phyloP scores from a whole-genome alignment of 1,284 basidiomycete species.

The Naganishia albida region DNA sequence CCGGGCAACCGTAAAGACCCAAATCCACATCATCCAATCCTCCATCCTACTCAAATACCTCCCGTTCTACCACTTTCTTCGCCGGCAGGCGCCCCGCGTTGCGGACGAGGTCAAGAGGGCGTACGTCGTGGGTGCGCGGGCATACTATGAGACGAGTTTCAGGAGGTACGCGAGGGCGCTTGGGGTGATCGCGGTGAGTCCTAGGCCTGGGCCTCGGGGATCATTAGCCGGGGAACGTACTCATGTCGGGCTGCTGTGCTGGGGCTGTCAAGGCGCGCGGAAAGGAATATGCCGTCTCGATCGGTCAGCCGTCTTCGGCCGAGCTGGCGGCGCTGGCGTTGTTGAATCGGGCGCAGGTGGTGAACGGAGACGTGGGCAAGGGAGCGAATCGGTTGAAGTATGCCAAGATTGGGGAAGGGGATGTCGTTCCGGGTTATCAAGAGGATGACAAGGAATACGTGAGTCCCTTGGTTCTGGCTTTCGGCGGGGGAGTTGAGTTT shows the following conservation, averaged over 20 bases:
- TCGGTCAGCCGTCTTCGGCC: slow-evolving; percentile 42
- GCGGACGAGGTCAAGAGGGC: slow-evolving; percentile 87
- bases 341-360: neutral
- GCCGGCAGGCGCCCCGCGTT: slow-evolving; percentile 75
- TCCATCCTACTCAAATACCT: slow-evolving; percentile 82
- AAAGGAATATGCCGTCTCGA: slow-evolving; percentile 46
- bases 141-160: slow-evolving; percentile 96
- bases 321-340: slow-evolving; percentile 38
- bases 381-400: slow-evolving; percentile 59
- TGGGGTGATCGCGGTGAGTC: slow-evolving; percentile 68
- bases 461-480: slow-evolving; percentile 45
- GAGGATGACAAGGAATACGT: slow-evolving; percentile 82
- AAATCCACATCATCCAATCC: slow-evolving; percentile 89
- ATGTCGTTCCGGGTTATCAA: slow-evolving; percentile 71
- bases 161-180: slow-evolving; percentile 83
- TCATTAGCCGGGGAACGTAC: too few relatives aligned
- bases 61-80: slow-evolving; percentile 80
- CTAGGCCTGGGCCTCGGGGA: too few relatives aligned
- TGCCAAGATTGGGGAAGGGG: slow-evolving; percentile 60
- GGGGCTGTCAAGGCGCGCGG: slow-evolving; percentile 35
- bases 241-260: too few relatives aligned
- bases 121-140: slow-evolving; percentile 77
- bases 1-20: slow-evolving; percentile 78
- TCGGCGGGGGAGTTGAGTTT: too few relatives aligned
- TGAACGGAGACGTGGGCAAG: too few relatives aligned